Evolutionary conservation across 768 basidiomycete species (phyloP).

Genomic region (Russula brevipes): DNA sequence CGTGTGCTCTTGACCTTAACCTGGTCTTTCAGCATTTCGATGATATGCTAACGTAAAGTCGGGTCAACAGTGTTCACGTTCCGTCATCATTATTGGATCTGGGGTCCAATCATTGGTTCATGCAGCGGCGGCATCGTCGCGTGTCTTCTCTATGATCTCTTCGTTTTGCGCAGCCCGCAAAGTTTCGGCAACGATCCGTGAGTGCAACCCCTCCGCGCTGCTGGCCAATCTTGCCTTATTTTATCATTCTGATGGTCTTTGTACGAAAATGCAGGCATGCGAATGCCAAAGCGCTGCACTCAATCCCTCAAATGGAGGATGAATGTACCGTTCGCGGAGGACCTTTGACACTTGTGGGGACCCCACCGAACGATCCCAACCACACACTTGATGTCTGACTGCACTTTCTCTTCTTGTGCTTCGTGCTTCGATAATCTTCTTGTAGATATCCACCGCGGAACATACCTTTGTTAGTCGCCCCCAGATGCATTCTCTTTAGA

Average conservation of each 20-base stretch:
- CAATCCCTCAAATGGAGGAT: not conserved
- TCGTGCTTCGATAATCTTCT: not conserved
- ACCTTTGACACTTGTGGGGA: not conserved
- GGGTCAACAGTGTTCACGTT: constrained; percentile 36
- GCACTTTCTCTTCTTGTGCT: not conserved
- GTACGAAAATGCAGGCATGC: not conserved
- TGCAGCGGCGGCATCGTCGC: constrained; percentile 56
- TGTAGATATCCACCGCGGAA: too few species aligned
- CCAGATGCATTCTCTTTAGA: too few species aligned
- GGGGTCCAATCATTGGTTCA: constrained; percentile 58
- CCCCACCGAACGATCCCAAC: not conserved
- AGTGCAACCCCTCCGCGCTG: constrained; percentile 21
- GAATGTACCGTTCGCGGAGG: not conserved
- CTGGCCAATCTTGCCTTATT: too few species aligned
- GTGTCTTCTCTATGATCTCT: constrained; percentile 51
- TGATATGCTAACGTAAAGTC: not conserved
- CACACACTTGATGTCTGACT: constrained; percentile 3
- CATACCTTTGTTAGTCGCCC: too few species aligned
- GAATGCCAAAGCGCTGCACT: not conserved
- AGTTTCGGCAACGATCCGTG: constrained; percentile 52
- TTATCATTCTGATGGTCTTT: not conserved
- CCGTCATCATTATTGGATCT: constrained; percentile 65
- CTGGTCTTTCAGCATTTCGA: not conserved
- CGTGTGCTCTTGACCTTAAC: not conserved
- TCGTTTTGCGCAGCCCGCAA: constrained; percentile 53